Evolutionary conservation across 768 basidiomycete species (phyloP).

Genomic region (Cystobasidium ongulense): DNA sequence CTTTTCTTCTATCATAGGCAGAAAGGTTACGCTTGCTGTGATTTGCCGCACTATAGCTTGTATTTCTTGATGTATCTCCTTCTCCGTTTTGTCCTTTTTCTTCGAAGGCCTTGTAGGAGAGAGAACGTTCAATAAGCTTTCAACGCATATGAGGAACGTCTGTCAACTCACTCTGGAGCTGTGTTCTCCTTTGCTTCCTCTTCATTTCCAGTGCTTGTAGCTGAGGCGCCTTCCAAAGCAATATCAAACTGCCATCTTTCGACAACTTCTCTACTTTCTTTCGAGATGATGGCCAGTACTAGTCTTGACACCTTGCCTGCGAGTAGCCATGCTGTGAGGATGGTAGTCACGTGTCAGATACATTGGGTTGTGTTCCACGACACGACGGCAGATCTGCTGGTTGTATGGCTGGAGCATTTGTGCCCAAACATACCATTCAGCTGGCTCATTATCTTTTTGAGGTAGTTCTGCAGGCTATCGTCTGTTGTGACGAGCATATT

Average conservation of each 20-base stretch:
- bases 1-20: conserved; percentile 82
- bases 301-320: conserved; percentile 86
- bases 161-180: conserved; percentile 47
- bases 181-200: conserved; percentile 47
- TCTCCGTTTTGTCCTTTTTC: conserved; percentile 48
- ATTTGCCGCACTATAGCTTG: conserved; percentile 97
- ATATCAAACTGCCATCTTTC: conserved; percentile 99
- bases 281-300: conserved; percentile 89
- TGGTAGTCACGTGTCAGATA: conserved; percentile 2
- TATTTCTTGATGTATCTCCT: conserved; percentile 92
- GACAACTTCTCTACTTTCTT: conserved; percentile 79
- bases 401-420: no score
- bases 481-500: conserved; percentile 92
- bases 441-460: conserved; percentile 86
- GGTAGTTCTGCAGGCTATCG: conserved; percentile 81
- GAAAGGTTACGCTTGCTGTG: conserved; percentile 88
- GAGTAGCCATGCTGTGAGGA: conserved; percentile 76
- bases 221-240: conserved; percentile 63
- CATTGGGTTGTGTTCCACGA: background rate
- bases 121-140: background rate
- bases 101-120: conserved; percentile 9
- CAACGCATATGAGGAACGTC: no score
- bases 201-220: conserved; percentile 45
- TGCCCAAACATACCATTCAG: conserved; percentile 64
- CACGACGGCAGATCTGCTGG: no score